These are phyloP conservation scores for Ustilago bromivora DNA, from an alignment of 1,284 basidiomycete genomes.

Conservation along the genomic window DNA sequence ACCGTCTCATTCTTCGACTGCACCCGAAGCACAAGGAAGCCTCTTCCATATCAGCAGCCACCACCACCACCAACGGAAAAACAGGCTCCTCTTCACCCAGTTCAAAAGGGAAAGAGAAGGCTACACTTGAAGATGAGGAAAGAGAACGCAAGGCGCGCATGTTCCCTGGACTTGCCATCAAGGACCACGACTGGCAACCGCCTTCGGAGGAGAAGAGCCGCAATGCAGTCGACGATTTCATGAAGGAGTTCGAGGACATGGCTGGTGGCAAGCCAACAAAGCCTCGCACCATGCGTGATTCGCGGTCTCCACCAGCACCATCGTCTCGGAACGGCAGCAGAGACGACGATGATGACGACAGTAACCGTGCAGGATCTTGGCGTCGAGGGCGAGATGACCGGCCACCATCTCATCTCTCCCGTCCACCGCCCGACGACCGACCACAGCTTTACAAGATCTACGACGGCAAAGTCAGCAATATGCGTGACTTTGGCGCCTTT, in stretches of 20 bases:
- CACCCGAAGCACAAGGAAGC: slow-evolving; percentile 84
- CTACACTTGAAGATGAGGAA: slow-evolving; percentile 72
- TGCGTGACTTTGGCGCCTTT: slow-evolving; percentile 97
- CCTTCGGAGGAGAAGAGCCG: slow-evolving; percentile 66
- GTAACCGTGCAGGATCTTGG: slow-evolving; percentile 14
- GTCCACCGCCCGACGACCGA: slow-evolving; percentile 74
- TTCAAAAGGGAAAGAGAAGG: slow-evolving; percentile 70
- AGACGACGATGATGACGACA: slow-evolving; percentile 18
- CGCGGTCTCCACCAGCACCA: slow-evolving; percentile 19
- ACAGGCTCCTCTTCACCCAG: slow-evolving; percentile 66
- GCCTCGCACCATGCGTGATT: not conserved
- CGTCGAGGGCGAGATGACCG: slow-evolving; percentile 37
- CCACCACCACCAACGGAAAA: slow-evolving; percentile 65
- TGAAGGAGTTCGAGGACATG: slow-evolving; percentile 79
- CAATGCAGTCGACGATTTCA: slow-evolving; percentile 86
- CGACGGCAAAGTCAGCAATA: slow-evolving; percentile 82
- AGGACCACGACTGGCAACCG: slow-evolving; percentile 76
- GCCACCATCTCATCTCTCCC: slow-evolving; percentile 41
- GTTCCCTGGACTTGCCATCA: slow-evolving; percentile 90
- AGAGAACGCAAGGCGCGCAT: slow-evolving; percentile 82
- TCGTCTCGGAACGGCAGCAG: slow-evolving; percentile 13
- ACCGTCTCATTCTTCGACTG: slow-evolving; percentile 91
- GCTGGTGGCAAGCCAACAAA: slow-evolving; percentile 69
- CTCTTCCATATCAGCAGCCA: slow-evolving; percentile 15
- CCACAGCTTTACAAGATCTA: slow-evolving; percentile 96